phyloP scores from a whole-genome alignment of 2,329 filamentous ascomycete species.

The Phialophora expanda region DNA sequence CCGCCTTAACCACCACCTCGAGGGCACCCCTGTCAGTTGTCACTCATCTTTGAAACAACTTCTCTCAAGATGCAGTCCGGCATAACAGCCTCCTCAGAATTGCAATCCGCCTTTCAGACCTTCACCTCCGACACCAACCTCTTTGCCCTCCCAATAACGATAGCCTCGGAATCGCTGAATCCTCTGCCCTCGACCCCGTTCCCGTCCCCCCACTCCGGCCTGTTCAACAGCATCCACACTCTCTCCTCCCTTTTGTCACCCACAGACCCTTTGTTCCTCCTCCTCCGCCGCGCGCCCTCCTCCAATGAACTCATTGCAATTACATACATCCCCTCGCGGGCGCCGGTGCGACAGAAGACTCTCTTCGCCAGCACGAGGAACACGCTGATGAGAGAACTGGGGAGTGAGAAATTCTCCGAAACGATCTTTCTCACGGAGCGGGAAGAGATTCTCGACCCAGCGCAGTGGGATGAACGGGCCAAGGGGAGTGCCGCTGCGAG shows the following conservation, averaged over 20 bases:
- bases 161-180: conserved; percentile 51
- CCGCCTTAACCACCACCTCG: neutral
- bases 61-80: conserved; percentile 5
- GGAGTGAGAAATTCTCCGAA: conserved; percentile 64
- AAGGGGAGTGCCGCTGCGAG: conserved; percentile 18
- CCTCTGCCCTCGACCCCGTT: conserved; percentile 50
- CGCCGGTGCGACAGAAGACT: conserved; percentile 68
- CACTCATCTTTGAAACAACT: neutral
- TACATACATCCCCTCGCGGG: conserved; percentile 67
- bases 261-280: conserved; percentile 64
- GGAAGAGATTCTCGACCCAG: conserved; percentile 60
- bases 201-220: conserved; percentile 45
- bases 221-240: conserved; percentile 57
- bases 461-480: conserved; percentile 61
- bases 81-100: conserved; percentile 50
- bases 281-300: conserved; percentile 54
- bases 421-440: conserved; percentile 65
- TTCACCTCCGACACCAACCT: conserved; percentile 50
- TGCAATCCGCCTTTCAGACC: conserved; percentile 53
- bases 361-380: conserved; percentile 69
- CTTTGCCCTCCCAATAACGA: conserved; percentile 56
- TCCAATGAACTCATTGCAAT: conserved; percentile 54
- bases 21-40: neutral
- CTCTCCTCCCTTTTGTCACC: conserved; percentile 60
- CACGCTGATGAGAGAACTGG: conserved; percentile 65